Percentiles rank a stretch among this genome's conserved stretches.
Conservation (phyloP, 2,329 filamentous ascomycete genomes). For the Tothia fuscella region DNA sequence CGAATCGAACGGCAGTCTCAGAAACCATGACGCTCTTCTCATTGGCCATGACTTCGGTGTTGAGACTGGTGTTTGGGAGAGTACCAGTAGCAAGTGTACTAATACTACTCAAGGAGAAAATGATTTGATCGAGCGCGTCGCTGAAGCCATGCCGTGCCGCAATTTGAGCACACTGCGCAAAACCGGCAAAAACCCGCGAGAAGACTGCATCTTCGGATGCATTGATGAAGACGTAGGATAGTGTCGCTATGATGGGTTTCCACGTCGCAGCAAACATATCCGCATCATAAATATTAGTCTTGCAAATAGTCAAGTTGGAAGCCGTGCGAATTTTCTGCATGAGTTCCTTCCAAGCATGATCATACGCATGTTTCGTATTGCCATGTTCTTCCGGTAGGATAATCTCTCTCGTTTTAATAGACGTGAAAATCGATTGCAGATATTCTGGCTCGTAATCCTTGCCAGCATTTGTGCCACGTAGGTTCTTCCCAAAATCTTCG, state of each 20-base stretch:
- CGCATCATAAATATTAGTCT: constrained; percentile 90
- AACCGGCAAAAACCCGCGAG: constrained; percentile 82
- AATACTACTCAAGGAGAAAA: constrained; percentile 82
- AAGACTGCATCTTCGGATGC: constrained; percentile 95
- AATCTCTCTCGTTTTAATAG: constrained; percentile 87
- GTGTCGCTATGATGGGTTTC: constrained; percentile 85
- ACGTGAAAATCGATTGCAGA: constrained; percentile 75
- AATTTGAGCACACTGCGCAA: constrained; percentile 91
- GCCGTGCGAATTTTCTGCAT: constrained; percentile 71
- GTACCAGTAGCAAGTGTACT: constrained; percentile 69
- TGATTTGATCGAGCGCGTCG: constrained; percentile 84
- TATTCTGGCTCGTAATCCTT: constrained; percentile 77
- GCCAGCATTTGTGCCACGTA: constrained; percentile 80
- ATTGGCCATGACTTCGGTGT: constrained; percentile 88
- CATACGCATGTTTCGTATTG: constrained; percentile 90
- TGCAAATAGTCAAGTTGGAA: constrained; percentile 61
- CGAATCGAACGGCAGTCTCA: constrained; percentile 90
- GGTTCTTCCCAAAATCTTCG: constrained; percentile 71
- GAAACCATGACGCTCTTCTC: constrained; percentile 97
- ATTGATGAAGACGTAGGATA: constrained; percentile 98
- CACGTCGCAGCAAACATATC: constrained; percentile 97
- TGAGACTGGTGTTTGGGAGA: constrained; percentile 72
- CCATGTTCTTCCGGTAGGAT: constrained; percentile 96
- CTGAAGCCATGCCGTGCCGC: constrained; percentile 72
- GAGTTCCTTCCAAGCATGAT: constrained; percentile 94